Evolutionary conservation across 2,329 filamentous ascomycete genomes (phyloP).

Genomic region (Talaromyces piceae): DNA sequence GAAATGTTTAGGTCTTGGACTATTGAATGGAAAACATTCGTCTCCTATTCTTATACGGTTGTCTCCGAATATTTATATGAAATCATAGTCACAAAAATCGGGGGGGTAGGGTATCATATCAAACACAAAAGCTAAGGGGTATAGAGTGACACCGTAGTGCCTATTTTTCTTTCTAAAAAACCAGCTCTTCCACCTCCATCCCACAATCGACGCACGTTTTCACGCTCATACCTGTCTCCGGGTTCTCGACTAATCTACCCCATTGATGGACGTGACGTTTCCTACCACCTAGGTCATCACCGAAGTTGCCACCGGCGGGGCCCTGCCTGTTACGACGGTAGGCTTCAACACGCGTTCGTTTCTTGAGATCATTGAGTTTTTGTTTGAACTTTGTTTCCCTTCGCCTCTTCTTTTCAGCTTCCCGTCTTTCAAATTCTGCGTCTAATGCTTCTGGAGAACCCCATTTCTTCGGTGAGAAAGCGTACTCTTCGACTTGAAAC

Average conservation of each 20-base stretch:
- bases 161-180: no score
- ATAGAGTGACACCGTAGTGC: no score
- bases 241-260: constrained; percentile 52
- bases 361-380: constrained; percentile 84
- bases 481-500: constrained; percentile 90
- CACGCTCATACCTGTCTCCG: constrained; percentile 51
- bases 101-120: no score
- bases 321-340: constrained; percentile 64
- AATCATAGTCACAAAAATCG: no score
- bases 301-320: constrained; percentile 53
- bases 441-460: constrained; percentile 78
- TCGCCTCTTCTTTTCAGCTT: constrained; percentile 69
- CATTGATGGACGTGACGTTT: constrained; percentile 87
- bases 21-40: no score
- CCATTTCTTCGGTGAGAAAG: constrained; percentile 77
- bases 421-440: constrained; percentile 74
- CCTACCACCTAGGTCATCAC: constrained; percentile 61
- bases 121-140: no score
- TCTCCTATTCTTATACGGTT: no score
- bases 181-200: constrained; percentile 61
- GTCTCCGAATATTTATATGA: no score
- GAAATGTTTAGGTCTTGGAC: no score
- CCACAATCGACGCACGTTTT: constrained; percentile 65
- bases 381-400: constrained; percentile 89
- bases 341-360: constrained; percentile 83